phyloP scores from a whole-genome alignment of 2,329 filamentous ascomycete genomes.

The Paracorniculantispora psalliotae region DNA sequence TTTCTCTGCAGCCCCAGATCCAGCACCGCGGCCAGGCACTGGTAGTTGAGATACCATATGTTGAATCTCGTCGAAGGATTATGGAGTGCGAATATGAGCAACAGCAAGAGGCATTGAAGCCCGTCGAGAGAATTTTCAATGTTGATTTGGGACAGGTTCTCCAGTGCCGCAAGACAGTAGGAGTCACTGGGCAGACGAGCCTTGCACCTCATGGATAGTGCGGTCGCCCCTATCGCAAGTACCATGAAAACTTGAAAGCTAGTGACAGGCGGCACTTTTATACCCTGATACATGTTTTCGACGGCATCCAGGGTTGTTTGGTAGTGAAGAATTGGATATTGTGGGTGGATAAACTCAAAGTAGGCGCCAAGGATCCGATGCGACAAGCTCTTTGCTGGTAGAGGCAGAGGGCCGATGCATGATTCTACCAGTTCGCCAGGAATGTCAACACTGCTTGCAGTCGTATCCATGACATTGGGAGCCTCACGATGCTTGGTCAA shows the following conservation, averaged over 20 bases:
- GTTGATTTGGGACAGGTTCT: conserved; percentile 41
- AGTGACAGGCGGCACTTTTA: conserved; percentile 24
- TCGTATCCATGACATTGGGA: background rate
- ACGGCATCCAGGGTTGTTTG: conserved; percentile 36
- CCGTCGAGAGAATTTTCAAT: conserved; percentile 44
- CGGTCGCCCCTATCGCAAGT: conserved; percentile 42
- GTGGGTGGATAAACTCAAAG: conserved; percentile 42
- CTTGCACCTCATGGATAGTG: conserved; percentile 39
- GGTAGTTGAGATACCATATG: conserved; percentile 52
- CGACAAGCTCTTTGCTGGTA: conserved; percentile 31
- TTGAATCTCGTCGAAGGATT: conserved; percentile 45
- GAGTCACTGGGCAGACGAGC: conserved; percentile 42
- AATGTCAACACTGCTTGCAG: conserved; percentile 14
- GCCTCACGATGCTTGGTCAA: conserved; percentile 27
- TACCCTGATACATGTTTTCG: conserved; percentile 30
- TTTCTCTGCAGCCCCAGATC: conserved; percentile 49
- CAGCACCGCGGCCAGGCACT: conserved; percentile 46
- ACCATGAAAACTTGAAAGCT: conserved; percentile 50
- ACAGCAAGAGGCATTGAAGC: conserved; percentile 42
- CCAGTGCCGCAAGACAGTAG: conserved; percentile 44
- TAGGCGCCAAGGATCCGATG: conserved; percentile 40
- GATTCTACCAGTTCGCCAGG: conserved; percentile 28
- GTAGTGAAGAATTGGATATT: conserved; percentile 46
- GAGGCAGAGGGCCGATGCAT: conserved; percentile 26
- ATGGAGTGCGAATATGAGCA: conserved; percentile 46